A percentile compares a stretch with the other conserved stretches of the same genome.
Conservation (phyloP, 2,329 filamentous ascomycete genomes). For the Daldinia sp. region DNA sequence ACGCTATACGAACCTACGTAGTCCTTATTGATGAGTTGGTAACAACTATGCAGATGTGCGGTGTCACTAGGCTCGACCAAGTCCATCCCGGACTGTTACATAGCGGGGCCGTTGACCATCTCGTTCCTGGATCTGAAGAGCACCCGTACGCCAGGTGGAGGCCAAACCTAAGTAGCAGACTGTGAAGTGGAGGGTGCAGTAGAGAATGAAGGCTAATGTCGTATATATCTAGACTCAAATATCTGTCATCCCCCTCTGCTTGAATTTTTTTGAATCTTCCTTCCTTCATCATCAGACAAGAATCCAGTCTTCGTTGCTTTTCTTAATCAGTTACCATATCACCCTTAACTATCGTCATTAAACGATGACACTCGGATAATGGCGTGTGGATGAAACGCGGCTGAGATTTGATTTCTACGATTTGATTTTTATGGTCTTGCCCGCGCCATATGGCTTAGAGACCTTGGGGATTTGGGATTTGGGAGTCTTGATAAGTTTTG, state of each 20-base stretch:
- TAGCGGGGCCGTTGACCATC: slow-evolving; percentile 57
- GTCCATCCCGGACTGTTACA: slow-evolving; percentile 70
- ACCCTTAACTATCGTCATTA: background rate
- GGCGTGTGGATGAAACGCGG: too few relatives aligned
- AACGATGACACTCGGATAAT: too few relatives aligned
- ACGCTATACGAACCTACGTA: slow-evolving; percentile 36
- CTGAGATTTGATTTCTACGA: too few relatives aligned
- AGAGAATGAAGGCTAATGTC: too few relatives aligned
- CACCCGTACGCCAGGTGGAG: slow-evolving; percentile 57
- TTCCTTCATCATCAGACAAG: background rate
- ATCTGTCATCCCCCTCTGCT: background rate
- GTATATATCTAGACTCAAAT: background rate
- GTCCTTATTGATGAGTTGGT: slow-evolving; percentile 68
- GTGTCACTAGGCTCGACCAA: slow-evolving; percentile 67
- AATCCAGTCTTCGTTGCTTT: background rate
- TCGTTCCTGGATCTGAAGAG: slow-evolving; percentile 53
- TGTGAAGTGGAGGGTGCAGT: too few relatives aligned
- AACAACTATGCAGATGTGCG: slow-evolving; percentile 72
- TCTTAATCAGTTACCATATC: background rate
- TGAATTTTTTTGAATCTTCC: background rate
- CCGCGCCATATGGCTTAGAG: too few relatives aligned
- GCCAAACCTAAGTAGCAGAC: slow-evolving; percentile 43
- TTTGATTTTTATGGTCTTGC: too few relatives aligned
- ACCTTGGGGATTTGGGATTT: too few relatives aligned
- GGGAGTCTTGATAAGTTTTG: too few relatives aligned